Evolutionary conservation across 2,329 filamentous ascomycete genomes (phyloP).

Genomic region (Graphilbum ipis-grandicollis): DNA sequence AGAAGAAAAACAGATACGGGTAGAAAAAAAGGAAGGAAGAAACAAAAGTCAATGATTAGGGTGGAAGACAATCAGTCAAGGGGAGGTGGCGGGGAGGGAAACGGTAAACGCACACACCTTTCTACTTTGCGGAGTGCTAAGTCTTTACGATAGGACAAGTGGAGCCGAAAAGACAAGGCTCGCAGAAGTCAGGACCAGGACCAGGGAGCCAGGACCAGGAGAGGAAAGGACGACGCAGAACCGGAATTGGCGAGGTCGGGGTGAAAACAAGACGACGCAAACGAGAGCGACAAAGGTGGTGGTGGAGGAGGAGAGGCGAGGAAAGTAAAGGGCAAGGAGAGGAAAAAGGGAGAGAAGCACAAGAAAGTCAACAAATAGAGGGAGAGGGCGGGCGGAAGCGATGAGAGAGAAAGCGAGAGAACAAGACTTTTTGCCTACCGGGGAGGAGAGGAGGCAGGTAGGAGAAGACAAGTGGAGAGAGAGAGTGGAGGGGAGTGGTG

Average conservation of each 20-base stretch:
- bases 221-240: constrained; percentile 4
- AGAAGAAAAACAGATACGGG: constrained; percentile 14
- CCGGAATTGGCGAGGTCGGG: constrained; percentile 2
- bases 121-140: too few species aligned
- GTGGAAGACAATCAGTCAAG: not conserved
- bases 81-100: constrained; percentile 1
- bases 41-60: not conserved
- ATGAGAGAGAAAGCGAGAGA: constrained; percentile 3
- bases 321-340: constrained; percentile 6
- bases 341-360: constrained; percentile 5
- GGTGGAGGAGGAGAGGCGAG: constrained; percentile 6
- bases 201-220: constrained; percentile 3
- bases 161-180: not conserved
- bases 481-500: constrained; percentile 2
- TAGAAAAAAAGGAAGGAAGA: constrained; percentile 1
- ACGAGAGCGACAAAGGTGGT: constrained; percentile 14
- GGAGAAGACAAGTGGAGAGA: constrained; percentile 2
- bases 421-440: too few species aligned
- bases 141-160: too few species aligned
- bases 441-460: constrained; percentile 8
- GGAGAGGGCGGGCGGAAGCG: constrained; percentile 1
- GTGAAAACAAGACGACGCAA: not conserved
- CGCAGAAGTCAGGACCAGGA: too few species aligned
- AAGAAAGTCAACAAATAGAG: constrained; percentile 4
- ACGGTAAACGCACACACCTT: not conserved